Evolutionary conservation across 345 rosid genomes (phyloP), one percentile per base, ranked within the genome.

Genomic region (Bruguiera gymnorhiza): DNA sequence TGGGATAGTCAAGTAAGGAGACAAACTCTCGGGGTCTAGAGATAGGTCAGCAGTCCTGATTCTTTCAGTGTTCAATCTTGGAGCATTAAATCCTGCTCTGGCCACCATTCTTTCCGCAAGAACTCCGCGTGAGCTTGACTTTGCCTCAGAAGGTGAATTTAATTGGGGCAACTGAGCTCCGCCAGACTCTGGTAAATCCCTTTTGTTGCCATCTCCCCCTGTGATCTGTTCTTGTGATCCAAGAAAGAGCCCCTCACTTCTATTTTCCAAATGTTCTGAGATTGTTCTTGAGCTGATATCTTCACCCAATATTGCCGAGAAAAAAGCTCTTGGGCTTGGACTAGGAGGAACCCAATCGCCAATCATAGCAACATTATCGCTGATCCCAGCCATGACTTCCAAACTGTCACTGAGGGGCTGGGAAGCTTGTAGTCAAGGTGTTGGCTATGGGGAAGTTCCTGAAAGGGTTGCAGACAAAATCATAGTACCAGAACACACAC

Each of bases 291-390:
- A 82, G 79, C 77, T 75, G 56, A 75, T 71, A 48, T 83, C 86
- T 56, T 84, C 89, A 65, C 84, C 84, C 56, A 82, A 62, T 68
- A 83, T 72, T 3, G 87, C 78, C 0, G 92, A 72, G 65, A 86
- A 87, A 74, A 84, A 83, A 0, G 89, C 58, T 57, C 83, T 79
- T n/a, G 91, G 89, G 69, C 87, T 86, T 21, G 86, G 89, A 79
- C 84, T 82, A 37, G 91, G 89, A 66, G 91, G 92, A 53, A 85
- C 80, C 97, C 98, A 89, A 54, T 91, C 97, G 53, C 92, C 94
- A 72, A 85, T 93, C 57, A 91, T 76, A 66, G 89, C 88, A 56
- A 88, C 85, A 57, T 81, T 83, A 68, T 91, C 89, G 65, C 86
- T 85, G 73, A 83, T 79, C 70, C 97, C 86, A 73, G 88, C 78